These are phyloP conservation scores for Panus rudis DNA, from an alignment of 768 basidiomycete genomes.

Conservation along the genomic window DNA sequence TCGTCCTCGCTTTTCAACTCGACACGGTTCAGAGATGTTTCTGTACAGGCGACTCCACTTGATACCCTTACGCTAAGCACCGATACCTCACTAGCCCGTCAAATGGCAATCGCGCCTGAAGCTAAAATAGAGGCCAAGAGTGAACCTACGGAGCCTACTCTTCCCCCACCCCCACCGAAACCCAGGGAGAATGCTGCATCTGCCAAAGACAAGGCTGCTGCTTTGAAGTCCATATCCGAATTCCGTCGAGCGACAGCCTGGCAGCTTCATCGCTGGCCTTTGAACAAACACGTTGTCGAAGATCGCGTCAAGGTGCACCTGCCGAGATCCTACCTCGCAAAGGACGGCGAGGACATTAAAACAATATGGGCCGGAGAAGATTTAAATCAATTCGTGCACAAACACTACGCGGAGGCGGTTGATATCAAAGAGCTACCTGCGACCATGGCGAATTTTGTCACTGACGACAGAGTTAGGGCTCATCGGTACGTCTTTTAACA, in stretches of 20 bases:
- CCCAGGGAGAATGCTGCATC: background rate
- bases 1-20: no score
- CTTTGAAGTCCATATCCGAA: slow-evolving; percentile 24
- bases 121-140: background rate
- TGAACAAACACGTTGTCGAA: slow-evolving; percentile 26
- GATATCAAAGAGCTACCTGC: slow-evolving; percentile 12
- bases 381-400: slow-evolving; percentile 32
- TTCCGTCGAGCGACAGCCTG: slow-evolving; percentile 30
- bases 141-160: background rate
- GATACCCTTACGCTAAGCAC: no score
- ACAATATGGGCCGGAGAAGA: slow-evolving; percentile 26
- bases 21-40: no score
- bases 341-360: slow-evolving; percentile 29
- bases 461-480: slow-evolving; percentile 25
- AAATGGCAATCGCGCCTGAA: background rate
- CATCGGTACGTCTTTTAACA: slow-evolving; percentile 21
- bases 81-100: no score
- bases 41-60: no score
- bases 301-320: slow-evolving; percentile 29
- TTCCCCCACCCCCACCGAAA: background rate
- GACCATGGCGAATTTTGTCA: slow-evolving; percentile 27
- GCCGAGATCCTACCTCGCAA: slow-evolving; percentile 32
- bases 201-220: background rate
- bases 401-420: slow-evolving; percentile 18
- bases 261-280: slow-evolving; percentile 34